Evolutionary conservation across 2,329 filamentous ascomycete species (phyloP), one percentile per base, ranked within the genome.

Genomic region (Alternaria atra): DNA sequence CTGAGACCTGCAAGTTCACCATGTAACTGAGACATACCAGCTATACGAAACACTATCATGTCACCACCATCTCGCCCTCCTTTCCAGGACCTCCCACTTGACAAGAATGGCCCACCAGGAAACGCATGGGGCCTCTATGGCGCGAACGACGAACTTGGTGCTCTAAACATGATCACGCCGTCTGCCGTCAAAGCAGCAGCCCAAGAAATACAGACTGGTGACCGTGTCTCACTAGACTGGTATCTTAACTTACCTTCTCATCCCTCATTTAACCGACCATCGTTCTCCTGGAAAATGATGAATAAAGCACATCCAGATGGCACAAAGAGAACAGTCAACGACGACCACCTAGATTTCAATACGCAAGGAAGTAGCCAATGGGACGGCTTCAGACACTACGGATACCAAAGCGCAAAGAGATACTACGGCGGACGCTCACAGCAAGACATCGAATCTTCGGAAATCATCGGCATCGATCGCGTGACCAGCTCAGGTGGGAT

Each of bases 41-140:
- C 23, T 17, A 35, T 17, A 25, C 20, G 15, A 8, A 3, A 50
- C 20, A 7, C 46, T 35, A 30, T 34, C 32, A 70, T 71, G 66
- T 40, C 68, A 30, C 69, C 71, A 39, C 63, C 65, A 29, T 47
- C 61, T 12, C 69, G 76, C 3, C 76, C 76, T 3, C 72, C 75
- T 1, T 86, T 85, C 61, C 75, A 82, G 6, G 74, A 80, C 3
- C 81, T 87, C 0, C 85, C 85, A 0, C 78, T 87, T 1, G 79
- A 80, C 57, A 82, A 83, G 47, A 72, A 79, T 57, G 84, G 84
- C 0, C 84, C 85, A 6, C 79, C 74, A 3, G 83, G 83, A 7
- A 87, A 87, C 58, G 84, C 86, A 6, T 88, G 86, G 86, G 84
- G 84, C 1, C 80, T 86, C 5, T 87, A 84, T 62, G 85, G 85